These are phyloP conservation scores for Scheffersomyces quercinus DNA, from an alignment of 1,139 yeast species.

Conservation along the genomic window DNA sequence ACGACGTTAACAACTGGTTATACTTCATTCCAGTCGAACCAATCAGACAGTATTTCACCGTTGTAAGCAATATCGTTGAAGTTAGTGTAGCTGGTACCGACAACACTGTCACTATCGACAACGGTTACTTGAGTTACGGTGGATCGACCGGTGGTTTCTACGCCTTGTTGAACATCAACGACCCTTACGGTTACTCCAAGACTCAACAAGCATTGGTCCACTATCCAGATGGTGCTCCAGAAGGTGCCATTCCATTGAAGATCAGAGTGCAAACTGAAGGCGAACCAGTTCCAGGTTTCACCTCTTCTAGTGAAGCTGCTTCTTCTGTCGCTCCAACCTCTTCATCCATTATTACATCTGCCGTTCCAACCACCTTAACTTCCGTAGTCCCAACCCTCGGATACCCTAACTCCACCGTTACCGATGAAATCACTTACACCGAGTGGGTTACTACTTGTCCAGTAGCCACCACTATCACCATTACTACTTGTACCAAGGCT, in stretches of 20 bases:
- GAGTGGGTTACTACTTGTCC: constrained; percentile 22
- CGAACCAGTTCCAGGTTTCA: constrained; percentile 1
- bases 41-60: constrained; percentile 3
- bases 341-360: background rate
- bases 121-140: constrained; percentile 26
- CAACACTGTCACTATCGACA: constrained; percentile 15
- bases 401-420: constrained; percentile 11
- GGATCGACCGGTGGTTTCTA: constrained; percentile 34
- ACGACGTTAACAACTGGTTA: constrained; percentile 4
- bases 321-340: constrained; percentile 10
- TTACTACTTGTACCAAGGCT: constrained; percentile 14
- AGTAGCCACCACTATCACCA: constrained; percentile 15
- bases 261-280: constrained; percentile 11
- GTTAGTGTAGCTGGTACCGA: constrained; percentile 11
- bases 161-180: constrained; percentile 43
- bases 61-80: constrained; percentile 10
- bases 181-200: constrained; percentile 44
- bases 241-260: constrained; percentile 22
- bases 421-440: constrained; percentile 16
- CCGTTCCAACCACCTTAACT: constrained; percentile 2
- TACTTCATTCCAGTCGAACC: background rate
- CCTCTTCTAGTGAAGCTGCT: constrained; percentile 6
- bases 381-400: background rate
- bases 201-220: constrained; percentile 23
- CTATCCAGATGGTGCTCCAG: constrained; percentile 12